These are phyloP conservation scores for Sisymbrium altissimum DNA, from an alignment of 345 rosid species.

Conservation along the genomic window DNA sequence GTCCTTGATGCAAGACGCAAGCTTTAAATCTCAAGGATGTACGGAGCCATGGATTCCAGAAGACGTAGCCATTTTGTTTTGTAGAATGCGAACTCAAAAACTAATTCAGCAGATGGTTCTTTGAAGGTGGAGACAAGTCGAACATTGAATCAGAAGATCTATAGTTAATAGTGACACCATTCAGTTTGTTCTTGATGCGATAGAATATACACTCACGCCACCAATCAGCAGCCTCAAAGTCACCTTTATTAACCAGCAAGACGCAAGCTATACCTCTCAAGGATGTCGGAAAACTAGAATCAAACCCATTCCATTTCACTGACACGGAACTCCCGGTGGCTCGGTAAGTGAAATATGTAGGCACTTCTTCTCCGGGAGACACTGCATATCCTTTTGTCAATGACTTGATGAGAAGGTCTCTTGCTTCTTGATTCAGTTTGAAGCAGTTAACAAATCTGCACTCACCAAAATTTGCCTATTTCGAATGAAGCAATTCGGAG, in stretches of 20 bases:
- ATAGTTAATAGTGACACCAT: too few relatives aligned
- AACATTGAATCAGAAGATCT: too few relatives aligned
- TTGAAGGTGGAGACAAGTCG: not conserved
- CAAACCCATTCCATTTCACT: not conserved
- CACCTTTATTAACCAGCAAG: not conserved
- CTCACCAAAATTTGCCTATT: too few relatives aligned
- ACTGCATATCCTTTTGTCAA: not conserved
- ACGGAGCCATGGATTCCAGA: not conserved
- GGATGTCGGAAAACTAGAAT: not conserved
- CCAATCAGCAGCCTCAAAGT: not conserved
- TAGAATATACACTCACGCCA: rapidly evolving
- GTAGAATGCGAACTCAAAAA: not conserved
- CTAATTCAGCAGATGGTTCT: not conserved
- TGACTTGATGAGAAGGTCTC: not conserved
- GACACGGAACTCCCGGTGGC: not conserved
- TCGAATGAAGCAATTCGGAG: too few relatives aligned
- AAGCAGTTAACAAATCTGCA: constrained; percentile 8
- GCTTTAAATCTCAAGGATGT: too few relatives aligned
- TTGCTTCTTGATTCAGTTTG: constrained; percentile 1
- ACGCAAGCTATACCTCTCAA: too few relatives aligned
- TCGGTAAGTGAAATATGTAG: not conserved
- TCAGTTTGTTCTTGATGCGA: not conserved
- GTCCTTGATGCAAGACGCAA: too few relatives aligned
- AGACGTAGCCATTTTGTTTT: not conserved
- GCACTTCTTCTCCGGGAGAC: not conserved